Evolutionary conservation across 140 eudicot species (phyloP).

Genomic region (Bidens hawaiensis): DNA sequence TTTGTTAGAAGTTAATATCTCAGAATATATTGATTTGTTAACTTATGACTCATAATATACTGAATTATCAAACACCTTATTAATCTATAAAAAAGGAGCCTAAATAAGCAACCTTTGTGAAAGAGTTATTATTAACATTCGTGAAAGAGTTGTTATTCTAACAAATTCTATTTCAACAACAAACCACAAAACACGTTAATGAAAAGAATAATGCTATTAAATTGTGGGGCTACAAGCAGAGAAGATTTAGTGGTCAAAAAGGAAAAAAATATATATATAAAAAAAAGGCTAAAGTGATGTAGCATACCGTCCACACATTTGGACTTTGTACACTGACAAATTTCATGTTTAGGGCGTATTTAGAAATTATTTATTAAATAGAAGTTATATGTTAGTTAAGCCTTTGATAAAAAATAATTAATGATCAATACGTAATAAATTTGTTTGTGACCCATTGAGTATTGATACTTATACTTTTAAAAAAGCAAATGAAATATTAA

Average conservation of each 20-base stretch:
- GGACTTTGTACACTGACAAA: neutral
- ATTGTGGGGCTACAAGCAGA: neutral
- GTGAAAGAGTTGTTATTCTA: no score
- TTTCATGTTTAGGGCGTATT: neutral
- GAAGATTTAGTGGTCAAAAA: neutral
- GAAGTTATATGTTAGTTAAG: neutral
- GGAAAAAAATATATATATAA: neutral
- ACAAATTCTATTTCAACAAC: no score
- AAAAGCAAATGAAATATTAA: no score
- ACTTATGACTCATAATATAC: no score
- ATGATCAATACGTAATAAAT: no score
- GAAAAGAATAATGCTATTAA: neutral
- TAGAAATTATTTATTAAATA: neutral
- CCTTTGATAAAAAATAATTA: neutral
- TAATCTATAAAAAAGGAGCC: no score
- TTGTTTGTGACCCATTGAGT: neutral
- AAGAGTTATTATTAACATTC: no score
- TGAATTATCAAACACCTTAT: no score
- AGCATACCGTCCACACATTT: constrained; percentile 2
- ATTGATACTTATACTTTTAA: neutral
- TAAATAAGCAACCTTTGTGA: no score
- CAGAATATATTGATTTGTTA: no score
- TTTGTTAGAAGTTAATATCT: no score
- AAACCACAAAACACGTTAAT: no score
- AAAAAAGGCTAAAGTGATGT: neutral